These are phyloP conservation scores for Trichothecium sympodiale DNA, from an alignment of 2,329 filamentous ascomycete species.

Conservation along the genomic window DNA sequence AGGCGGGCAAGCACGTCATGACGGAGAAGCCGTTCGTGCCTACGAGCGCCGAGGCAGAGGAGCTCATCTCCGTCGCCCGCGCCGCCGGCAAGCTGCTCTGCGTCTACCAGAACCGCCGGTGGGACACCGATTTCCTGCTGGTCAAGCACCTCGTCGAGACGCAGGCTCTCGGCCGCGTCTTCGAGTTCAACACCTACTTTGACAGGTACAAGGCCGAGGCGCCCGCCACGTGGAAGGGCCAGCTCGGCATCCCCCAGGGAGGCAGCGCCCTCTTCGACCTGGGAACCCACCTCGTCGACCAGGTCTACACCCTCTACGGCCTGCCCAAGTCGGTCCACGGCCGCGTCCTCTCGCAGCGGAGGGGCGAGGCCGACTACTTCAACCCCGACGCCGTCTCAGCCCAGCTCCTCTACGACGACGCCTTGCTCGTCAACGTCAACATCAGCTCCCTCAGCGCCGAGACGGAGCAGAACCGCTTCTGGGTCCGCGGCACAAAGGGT, in stretches of 20 bases:
- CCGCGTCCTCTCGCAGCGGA: slow-evolving; percentile 56
- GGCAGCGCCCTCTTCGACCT: slow-evolving; percentile 64
- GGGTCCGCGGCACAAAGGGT: slow-evolving; percentile 64
- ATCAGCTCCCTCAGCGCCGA: slow-evolving; percentile 60
- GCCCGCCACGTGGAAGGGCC: slow-evolving; percentile 56
- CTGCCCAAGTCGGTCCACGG: slow-evolving; percentile 56
- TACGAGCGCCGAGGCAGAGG: slow-evolving; percentile 53
- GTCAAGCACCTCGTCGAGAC: slow-evolving; percentile 50
- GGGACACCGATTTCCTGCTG: slow-evolving; percentile 67
- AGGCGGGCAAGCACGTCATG: slow-evolving; percentile 65
- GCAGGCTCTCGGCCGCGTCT: slow-evolving; percentile 54
- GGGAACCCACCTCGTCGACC: slow-evolving; percentile 67
- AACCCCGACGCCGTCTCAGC: slow-evolving; percentile 51
- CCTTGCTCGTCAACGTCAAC: slow-evolving; percentile 57
- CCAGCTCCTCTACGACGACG: slow-evolving; percentile 53
- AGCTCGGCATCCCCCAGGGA: slow-evolving; percentile 45
- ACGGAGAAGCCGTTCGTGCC: slow-evolving; percentile 79
- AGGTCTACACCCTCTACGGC: slow-evolving; percentile 61
- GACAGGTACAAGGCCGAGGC: slow-evolving; percentile 57
- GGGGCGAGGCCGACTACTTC: slow-evolving; percentile 30
- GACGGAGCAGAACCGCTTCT: slow-evolving; percentile 59
- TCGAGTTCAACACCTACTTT: slow-evolving; percentile 73
- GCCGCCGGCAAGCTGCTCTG: slow-evolving; percentile 42
- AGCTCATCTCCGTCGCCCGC: slow-evolving; percentile 46
- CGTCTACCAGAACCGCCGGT: slow-evolving; percentile 69